A percentile compares a stretch with the other conserved stretches of the same genome.
Conservation (phyloP, 108 stramenopile genomes). For the Tribonema minus region DNA sequence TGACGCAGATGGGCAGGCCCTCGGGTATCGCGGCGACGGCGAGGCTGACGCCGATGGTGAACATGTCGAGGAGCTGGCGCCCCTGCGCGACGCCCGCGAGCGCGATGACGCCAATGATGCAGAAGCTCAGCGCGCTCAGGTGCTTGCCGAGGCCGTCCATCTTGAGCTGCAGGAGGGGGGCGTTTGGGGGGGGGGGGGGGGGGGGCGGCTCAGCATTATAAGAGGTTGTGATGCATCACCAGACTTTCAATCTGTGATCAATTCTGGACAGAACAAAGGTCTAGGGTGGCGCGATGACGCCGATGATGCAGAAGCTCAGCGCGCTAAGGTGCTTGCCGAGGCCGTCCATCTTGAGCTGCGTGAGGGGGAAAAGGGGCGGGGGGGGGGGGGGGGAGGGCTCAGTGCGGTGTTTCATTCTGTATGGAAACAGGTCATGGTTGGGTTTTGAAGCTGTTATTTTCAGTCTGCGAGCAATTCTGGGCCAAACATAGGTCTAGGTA, state of each 20-base stretch:
- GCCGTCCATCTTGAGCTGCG: conserved; percentile 93
- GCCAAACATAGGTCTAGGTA: no score
- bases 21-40: conserved; percentile 94
- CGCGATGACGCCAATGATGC: conserved; percentile 77
- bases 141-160: conserved; percentile 89
- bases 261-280: no score
- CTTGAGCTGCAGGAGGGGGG: conserved; percentile 81
- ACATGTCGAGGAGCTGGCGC: conserved; percentile 21
- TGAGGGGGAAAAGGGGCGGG: no score
- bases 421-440: no score
- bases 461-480: no score
- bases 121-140: conserved; percentile 70
- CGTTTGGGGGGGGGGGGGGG: no score
- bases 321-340: conserved; percentile 75
- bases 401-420: no score
- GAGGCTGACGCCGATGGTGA: conserved; percentile 84
- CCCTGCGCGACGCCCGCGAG: conserved; percentile 68
- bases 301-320: conserved; percentile 73
- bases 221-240: no score
- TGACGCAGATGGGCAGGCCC: conserved; percentile 82
- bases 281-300: conserved; percentile 73
- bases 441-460: no score
- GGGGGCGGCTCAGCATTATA: no score
- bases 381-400: no score
- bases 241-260: no score